Conservation (phyloP, 2,329 filamentous ascomycete species). For the Myrmaecium sp. region DNA sequence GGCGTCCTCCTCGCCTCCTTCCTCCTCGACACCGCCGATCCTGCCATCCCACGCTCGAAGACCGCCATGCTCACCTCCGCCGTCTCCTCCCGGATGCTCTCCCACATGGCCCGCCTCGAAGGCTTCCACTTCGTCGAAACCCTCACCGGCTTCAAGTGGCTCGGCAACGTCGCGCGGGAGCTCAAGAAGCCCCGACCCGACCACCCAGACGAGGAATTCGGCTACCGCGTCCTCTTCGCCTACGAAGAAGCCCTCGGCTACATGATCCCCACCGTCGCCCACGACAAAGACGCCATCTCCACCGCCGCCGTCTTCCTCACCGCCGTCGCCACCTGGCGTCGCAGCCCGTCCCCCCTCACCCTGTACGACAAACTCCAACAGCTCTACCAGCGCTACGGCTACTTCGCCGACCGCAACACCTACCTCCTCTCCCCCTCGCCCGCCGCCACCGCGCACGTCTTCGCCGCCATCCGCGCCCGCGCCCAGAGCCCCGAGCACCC, state of each 20-base stretch:
- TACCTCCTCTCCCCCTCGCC: slow-evolving; percentile 44
- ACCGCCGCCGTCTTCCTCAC: slow-evolving; percentile 43
- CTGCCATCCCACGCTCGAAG: slow-evolving; percentile 18
- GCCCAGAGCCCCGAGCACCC: slow-evolving; percentile 20
- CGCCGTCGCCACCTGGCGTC: slow-evolving; percentile 36
- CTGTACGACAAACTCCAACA: slow-evolving; percentile 39
- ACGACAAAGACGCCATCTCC: slow-evolving; percentile 48
- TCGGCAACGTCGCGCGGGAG: slow-evolving; percentile 42
- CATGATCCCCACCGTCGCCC: slow-evolving; percentile 45
- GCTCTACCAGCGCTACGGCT: slow-evolving; percentile 40
- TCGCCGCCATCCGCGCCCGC: slow-evolving; percentile 34
- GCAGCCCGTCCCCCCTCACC: slow-evolving; percentile 32
- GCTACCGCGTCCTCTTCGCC: slow-evolving; percentile 37
- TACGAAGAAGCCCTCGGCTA: slow-evolving; percentile 52
- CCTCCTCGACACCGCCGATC: slow-evolving; percentile 31
- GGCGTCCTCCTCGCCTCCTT: slow-evolving; percentile 43
- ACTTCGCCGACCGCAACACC: slow-evolving; percentile 46
- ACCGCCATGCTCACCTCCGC: slow-evolving; percentile 44
- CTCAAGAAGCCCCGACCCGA: slow-evolving; percentile 24
- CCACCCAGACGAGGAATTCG: slow-evolving; percentile 24
- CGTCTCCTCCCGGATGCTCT: slow-evolving; percentile 47
- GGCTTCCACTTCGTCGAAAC: slow-evolving; percentile 44
- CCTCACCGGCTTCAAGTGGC: slow-evolving; percentile 52
- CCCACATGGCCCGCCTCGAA: slow-evolving; percentile 35
- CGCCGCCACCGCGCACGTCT: slow-evolving; percentile 34